These are phyloP conservation scores for Epithemia pelagica DNA, from an alignment of 108 stramenopile species.

Conservation along the genomic window DNA sequence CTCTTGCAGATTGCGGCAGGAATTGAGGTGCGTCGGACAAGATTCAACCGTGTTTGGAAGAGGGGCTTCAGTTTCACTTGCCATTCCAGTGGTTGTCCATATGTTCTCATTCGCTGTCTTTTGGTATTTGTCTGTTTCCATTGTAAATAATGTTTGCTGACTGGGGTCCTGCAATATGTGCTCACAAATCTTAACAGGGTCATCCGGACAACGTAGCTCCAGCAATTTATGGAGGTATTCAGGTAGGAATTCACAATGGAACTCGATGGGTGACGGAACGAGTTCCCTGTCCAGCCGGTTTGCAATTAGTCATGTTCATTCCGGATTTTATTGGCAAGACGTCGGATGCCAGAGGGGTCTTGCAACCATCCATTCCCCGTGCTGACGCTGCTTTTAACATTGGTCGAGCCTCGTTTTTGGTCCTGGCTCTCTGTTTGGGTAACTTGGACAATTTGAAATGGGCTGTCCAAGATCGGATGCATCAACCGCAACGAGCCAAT, in stretches of 20 bases:
- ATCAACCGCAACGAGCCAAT: conserved; percentile 95
- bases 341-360: conserved; percentile 78
- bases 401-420: conserved; percentile 91
- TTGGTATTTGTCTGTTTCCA: background rate
- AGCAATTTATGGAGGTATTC: conserved; percentile 97
- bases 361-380: conserved; percentile 66
- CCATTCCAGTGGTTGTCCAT: background rate
- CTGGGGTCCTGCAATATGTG: background rate
- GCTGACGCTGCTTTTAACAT: conserved; percentile 95
- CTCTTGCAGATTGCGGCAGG: conserved; percentile 94
- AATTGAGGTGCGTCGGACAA: conserved; percentile 68
- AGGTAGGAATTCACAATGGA: conserved; percentile 96
- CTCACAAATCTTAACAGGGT: too few species aligned
- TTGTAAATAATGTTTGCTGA: background rate
- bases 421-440: conserved; percentile 83
- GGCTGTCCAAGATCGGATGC: conserved; percentile 91
- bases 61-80: too few species aligned
- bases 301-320: conserved; percentile 95
- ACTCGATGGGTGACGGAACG: conserved; percentile 94
- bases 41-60: background rate
- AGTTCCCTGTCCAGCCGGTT: conserved; percentile 78
- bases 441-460: conserved; percentile 90
- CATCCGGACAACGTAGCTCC: conserved; percentile 99
- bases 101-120: background rate
- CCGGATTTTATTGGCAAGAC: conserved; percentile 97